These are phyloP conservation scores for Sechiopsis laciniata DNA, from an alignment of 306 rosid genomes.

Conservation along the genomic window DNA sequence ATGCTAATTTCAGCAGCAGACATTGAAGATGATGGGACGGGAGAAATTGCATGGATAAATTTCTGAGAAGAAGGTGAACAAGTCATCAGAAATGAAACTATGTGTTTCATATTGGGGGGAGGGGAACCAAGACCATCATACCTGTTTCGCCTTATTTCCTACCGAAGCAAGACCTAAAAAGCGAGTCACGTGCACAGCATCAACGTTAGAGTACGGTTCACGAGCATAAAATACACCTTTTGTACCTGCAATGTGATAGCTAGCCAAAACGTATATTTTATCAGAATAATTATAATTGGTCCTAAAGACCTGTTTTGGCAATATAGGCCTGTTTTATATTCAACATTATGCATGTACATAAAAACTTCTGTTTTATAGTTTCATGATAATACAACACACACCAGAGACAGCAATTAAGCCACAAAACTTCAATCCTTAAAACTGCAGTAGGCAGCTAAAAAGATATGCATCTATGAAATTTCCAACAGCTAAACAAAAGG, in stretches of 20 bases:
- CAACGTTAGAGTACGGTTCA: slow-evolving; percentile 80
- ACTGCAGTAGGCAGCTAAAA: not conserved
- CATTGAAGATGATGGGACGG: slow-evolving; percentile 82
- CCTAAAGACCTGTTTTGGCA: not conserved
- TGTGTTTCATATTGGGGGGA: not conserved
- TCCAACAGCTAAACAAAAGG: not conserved
- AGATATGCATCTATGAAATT: not conserved
- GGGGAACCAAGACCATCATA: slow-evolving; percentile 13
- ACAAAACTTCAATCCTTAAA: slow-evolving; percentile 6
- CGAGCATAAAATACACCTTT: slow-evolving; percentile 77
- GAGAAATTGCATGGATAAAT: slow-evolving; percentile 94
- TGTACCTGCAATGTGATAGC: slow-evolving; percentile 89
- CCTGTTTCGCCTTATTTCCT: slow-evolving; percentile 96
- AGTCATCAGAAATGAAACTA: slow-evolving; percentile 24
- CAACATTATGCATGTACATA: slow-evolving; percentile 5
- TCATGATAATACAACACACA: not conserved
- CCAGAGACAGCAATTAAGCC: not conserved
- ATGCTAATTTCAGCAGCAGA: slow-evolving; percentile 66
- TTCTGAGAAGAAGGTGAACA: slow-evolving; percentile 50
- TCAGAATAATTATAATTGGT: slow-evolving; percentile 23
- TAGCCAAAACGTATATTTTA: slow-evolving; percentile 35
- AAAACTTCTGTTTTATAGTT: not conserved
- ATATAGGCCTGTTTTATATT: not conserved
- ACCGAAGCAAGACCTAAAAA: slow-evolving; percentile 91
- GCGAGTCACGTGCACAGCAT: slow-evolving; percentile 87